A percentile compares a stretch with the other conserved stretches of the same genome.
Evolutionary conservation across 2,329 filamentous ascomycete genomes (phyloP).

Genomic region (Atkinsonella texensis): DNA sequence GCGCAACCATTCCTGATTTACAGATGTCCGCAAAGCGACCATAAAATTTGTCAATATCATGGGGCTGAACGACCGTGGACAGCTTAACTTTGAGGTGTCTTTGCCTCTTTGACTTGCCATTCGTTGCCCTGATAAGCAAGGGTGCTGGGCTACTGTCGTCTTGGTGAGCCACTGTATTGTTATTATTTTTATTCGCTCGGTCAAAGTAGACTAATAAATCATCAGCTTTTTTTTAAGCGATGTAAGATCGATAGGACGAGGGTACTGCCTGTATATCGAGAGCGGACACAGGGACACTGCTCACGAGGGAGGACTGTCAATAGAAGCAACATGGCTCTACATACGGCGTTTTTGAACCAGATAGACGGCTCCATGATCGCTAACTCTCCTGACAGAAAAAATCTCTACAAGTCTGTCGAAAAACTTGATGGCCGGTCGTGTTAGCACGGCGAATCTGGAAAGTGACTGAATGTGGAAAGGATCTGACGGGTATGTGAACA

Average conservation of each 20-base stretch:
- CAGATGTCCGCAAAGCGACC: constrained; percentile 78
- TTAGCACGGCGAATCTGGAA: background rate
- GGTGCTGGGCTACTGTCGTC: constrained; percentile 49
- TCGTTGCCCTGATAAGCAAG: constrained; percentile 71
- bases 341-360: constrained; percentile 66
- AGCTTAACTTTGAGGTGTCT: constrained; percentile 56
- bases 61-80: constrained; percentile 69
- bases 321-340: constrained; percentile 12
- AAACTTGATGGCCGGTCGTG: constrained; percentile 41
- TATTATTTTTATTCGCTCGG: constrained; percentile 12
- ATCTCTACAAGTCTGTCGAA: constrained; percentile 57
- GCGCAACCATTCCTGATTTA: constrained; percentile 72
- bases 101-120: constrained; percentile 56
- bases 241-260: background rate
- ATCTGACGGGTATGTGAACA: background rate
- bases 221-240: background rate
- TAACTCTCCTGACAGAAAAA: constrained; percentile 53
- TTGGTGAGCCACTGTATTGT: constrained; percentile 48
- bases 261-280: no score
- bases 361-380: constrained; percentile 61
- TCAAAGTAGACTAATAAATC: background rate
- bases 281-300: no score
- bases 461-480: background rate
- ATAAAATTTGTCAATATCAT: constrained; percentile 72
- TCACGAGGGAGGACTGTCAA: background rate